Conservation (phyloP, 2,329 filamentous ascomycete genomes). For the Fusarium proliferatum region DNA sequence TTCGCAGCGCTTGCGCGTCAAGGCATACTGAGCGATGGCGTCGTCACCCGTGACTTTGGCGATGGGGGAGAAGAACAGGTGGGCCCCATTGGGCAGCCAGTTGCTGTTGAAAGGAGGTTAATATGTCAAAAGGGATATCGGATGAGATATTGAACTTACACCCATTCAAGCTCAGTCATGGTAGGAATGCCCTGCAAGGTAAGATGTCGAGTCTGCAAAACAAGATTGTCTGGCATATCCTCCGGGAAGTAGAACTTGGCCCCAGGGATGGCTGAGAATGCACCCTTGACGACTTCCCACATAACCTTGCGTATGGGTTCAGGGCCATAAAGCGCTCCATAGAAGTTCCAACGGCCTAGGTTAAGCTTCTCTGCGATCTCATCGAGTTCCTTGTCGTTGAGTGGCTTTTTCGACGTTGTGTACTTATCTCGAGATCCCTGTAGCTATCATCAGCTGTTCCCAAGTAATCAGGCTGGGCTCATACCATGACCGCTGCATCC, state of each 20-base stretch:
- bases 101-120: neutral
- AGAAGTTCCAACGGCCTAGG: constrained; percentile 39
- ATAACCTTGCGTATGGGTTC: constrained; percentile 31
- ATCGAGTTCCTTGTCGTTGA: constrained; percentile 23
- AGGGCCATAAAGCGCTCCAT: constrained; percentile 37
- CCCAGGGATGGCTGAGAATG: constrained; percentile 32
- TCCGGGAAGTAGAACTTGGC: constrained; percentile 38
- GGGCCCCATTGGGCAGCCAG: constrained; percentile 37
- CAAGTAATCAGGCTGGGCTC: neutral
- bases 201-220: constrained; percentile 26
- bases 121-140: accelerated
- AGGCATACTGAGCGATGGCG: constrained; percentile 24
- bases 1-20: constrained; percentile 22
- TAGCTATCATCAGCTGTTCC: neutral
- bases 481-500: constrained; percentile 35
- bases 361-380: constrained; percentile 34
- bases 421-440: constrained; percentile 20
- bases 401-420: constrained; percentile 5
- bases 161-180: constrained; percentile 34
- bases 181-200: constrained; percentile 35
- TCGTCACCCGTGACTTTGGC: constrained; percentile 36
- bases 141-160: constrained; percentile 8
- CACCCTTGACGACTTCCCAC: constrained; percentile 28
- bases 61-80: constrained; percentile 40
- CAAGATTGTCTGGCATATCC: constrained; percentile 31